Evolutionary conservation across 2,329 filamentous ascomycete species (phyloP), one percentile per base, ranked within the genome.

Genomic region (Aspergillus sp.): DNA sequence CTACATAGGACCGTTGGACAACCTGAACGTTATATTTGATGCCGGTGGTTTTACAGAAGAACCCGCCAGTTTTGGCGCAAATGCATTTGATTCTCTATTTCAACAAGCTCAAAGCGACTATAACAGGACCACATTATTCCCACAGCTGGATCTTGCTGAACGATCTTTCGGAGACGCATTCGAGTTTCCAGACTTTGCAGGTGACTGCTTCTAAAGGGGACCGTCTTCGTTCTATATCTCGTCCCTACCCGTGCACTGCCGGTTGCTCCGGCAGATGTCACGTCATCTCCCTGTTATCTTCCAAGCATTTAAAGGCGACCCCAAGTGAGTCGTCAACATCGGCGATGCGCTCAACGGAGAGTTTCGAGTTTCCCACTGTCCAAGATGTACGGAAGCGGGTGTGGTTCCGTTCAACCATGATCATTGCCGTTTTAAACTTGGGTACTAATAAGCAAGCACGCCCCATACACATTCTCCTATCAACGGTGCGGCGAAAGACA

Each of bases 141-240:
- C 54, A 9, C 53, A 62, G 27, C 44, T 60, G 15, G 46, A 50
- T 27, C 21, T 57, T 37, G 17, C 52, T 9, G 60, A 58, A 14
- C 41, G 46, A 45, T 48, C 41, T 45, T n/a, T 55, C 14, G 55
- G 56, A 23, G 63, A 65, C 11, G 41, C 58, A 8, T 61, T 67
- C 45, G 60, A 65, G 31, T 63, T 67, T 43, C 60, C 61, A 4
- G 64, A 66, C 15, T 66, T 61, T 27, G 47, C 63, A n/a, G 51
- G 58, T 19, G 58, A 64, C 39, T 62, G 51, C 35, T 66, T 59
- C 41, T 63, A 43, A 62, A 33, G 19, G 12, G 31, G n/a, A 17
- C 12, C 11, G 27, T n/a, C 31, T 35, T 21, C 15, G 39, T 31
- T 15, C 23, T 45, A 8, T 15, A 21, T 45, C 11, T 19, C 27